Conservation (phyloP, 148 eudicot species). For the Cornus florida region DNA sequence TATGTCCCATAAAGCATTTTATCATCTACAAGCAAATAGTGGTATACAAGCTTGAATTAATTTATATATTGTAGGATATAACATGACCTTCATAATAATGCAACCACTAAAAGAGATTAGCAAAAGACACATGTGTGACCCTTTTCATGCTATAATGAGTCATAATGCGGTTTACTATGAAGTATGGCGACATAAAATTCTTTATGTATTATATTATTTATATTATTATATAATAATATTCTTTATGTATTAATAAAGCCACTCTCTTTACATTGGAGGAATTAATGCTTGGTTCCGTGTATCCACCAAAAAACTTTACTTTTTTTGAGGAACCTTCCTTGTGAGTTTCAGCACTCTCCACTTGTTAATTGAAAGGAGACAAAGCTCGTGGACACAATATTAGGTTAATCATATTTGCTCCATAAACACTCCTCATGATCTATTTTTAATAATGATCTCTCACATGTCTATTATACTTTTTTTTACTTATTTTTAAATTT, state of each 20-base stretch:
- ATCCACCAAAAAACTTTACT: not conserved
- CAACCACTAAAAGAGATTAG: no score
- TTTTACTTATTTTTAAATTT: no score
- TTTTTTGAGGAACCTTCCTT: constrained; percentile 5
- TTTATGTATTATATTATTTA: not conserved
- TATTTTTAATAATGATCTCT: not conserved
- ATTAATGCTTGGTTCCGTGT: not conserved
- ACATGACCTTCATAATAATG: no score
- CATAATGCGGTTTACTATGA: not conserved
- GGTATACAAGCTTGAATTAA: no score
- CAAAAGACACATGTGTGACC: no score
- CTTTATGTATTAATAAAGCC: not conserved
- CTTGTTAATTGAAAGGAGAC: not conserved
- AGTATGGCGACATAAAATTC: not conserved
- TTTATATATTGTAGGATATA: no score
- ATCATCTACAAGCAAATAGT: no score
- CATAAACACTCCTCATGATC: not conserved
- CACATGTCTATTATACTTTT: not conserved
- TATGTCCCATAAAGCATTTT: no score
- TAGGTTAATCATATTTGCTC: not conserved
- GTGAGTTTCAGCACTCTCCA: not conserved
- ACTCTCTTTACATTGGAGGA: not conserved
- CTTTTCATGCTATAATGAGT: not conserved
- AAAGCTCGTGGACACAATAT: constrained; percentile 1
- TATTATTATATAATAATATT: not conserved